phyloP scores from a whole-genome alignment of 192 early-diverging fungal genomes.

The Phycomyces nitens region DNA sequence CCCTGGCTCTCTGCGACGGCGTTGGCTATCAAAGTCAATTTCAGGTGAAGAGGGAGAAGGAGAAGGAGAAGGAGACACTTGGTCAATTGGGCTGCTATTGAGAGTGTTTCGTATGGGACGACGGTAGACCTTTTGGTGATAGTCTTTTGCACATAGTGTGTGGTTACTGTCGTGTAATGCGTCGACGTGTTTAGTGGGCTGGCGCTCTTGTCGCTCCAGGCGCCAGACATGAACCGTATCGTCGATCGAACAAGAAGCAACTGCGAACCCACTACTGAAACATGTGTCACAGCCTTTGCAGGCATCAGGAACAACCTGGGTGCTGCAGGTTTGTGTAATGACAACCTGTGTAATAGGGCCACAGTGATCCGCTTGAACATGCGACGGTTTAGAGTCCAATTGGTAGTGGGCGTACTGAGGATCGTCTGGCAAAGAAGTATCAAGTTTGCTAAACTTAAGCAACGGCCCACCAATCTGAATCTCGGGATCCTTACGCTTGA shows the following conservation, averaged over 20 bases:
- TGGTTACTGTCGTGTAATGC: not conserved
- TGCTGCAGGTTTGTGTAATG: slow-evolving; percentile 21
- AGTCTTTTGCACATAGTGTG: slow-evolving; percentile 16
- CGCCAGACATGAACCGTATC: slow-evolving; percentile 29
- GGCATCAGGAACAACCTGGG: not conserved
- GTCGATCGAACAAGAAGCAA: slow-evolving; percentile 26
- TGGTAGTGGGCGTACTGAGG: not conserved
- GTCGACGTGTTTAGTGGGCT: not conserved
- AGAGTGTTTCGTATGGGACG: not conserved
- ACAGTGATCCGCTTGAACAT: slow-evolving; percentile 13
- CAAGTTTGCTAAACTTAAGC: not conserved
- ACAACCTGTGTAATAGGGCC: slow-evolving; percentile 18
- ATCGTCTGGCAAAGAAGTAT: no score
- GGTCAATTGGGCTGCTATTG: no score
- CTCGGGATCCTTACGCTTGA: not conserved
- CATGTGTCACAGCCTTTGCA: slow-evolving; percentile 19
- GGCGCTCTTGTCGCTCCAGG: slow-evolving; percentile 8
- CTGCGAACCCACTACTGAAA: slow-evolving; percentile 27
- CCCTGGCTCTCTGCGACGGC: not conserved
- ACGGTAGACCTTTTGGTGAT: slow-evolving; percentile 7
- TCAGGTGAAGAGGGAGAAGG: no score
- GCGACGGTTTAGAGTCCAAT: not conserved
- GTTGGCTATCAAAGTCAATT: not conserved
- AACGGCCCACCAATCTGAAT: slow-evolving; percentile 8
- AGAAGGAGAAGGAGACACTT: no score